Evolutionary conservation across 2,329 filamentous ascomycete species (phyloP), one percentile per base, ranked within the genome.

Genomic region (Xylariomycetidae sp.): DNA sequence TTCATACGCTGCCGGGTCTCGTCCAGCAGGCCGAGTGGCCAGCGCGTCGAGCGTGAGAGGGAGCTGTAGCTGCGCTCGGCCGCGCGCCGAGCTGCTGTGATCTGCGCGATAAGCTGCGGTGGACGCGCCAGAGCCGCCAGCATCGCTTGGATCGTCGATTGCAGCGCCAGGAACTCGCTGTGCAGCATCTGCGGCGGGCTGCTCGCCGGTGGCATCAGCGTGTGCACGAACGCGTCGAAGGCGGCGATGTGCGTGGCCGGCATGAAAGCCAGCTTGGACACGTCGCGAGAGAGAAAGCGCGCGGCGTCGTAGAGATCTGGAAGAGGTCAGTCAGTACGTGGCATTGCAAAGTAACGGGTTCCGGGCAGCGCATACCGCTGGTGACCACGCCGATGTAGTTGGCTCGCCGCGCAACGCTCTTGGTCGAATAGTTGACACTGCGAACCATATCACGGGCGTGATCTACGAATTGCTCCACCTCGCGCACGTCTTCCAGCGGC

Each of bases 381-480:
- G 70, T 61, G 28, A 74, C 75, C 47, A 84, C 77, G 29, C 79
- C 78, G 18, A 90, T 61, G 39, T 76, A 75, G 53, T 92, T 90
- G 16, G 83, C 79, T 36, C 87, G 76, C 37, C 90, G 79, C 24
- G 92, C 81, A 32, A 93, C 77, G 47, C 80, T 86, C 58, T 85
- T 85, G 1, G 85, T 90, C 34, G 85, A 82, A 49, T 83, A 80
- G 50, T 89, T 89, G 39, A 96, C 78, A 43, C 82, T 79, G 31
- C 88, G 80, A 24, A 98, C 81, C 59, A 88, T 89, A 35, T 96
- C 90, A 48, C 87, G 78, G 14, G 90, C 90, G 54, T 95, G 85
- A 32, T 87, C 81, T 33, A 95, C 81, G 58, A 98, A 95, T 48
- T 92, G 81, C 53, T 96, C 90, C 3, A 95, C 88, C 59, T 95